phyloP scores from a whole-genome alignment of 768 basidiomycete species.

The Cystobasidium ongulense region DNA sequence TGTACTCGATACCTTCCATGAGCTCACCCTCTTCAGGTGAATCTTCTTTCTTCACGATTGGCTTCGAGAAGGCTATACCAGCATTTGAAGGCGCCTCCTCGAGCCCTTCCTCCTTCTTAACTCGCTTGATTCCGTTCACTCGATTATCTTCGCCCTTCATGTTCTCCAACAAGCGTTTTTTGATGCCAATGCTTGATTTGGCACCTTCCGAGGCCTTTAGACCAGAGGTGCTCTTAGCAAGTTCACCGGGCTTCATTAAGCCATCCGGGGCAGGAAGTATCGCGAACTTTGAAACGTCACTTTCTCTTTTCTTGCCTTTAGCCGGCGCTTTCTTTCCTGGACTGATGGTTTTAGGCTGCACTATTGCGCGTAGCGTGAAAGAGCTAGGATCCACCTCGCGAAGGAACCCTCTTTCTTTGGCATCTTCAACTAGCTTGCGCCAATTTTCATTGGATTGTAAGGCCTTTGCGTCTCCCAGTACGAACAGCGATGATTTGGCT shows the following conservation, averaged over 20 bases:
- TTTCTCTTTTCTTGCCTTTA: constrained; percentile 6
- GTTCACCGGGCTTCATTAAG: constrained; percentile 7
- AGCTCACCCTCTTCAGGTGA: constrained; percentile 20
- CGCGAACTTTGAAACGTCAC: not conserved
- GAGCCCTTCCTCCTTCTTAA: not conserved
- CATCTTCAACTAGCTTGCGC: constrained; percentile 38
- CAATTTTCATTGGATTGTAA: constrained; percentile 53
- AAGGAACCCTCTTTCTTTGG: constrained; percentile 30
- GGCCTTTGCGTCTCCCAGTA: constrained; percentile 82
- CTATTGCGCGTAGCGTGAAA: not conserved
- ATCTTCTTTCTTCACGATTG: constrained; percentile 13
- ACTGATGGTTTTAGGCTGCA: too few relatives aligned
- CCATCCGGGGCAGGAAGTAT: constrained; percentile 21
- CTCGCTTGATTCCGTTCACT: not conserved
- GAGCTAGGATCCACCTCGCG: constrained; percentile 1
- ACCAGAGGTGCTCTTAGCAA: constrained; percentile 14
- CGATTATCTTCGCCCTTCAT: constrained; percentile 16
- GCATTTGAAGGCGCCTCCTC: not conserved
- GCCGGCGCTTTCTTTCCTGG: not conserved
- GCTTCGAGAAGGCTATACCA: not conserved
- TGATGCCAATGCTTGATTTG: not conserved
- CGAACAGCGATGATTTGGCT: constrained; percentile 84
- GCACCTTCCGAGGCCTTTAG: not conserved
- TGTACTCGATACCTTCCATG: constrained; percentile 17
- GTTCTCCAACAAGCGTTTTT: constrained; percentile 7